Evolutionary conservation across 192 early-diverging fungal species (phyloP), one percentile per base, ranked within the genome.

Genomic region (Phlyctochytrium bullatum): DNA sequence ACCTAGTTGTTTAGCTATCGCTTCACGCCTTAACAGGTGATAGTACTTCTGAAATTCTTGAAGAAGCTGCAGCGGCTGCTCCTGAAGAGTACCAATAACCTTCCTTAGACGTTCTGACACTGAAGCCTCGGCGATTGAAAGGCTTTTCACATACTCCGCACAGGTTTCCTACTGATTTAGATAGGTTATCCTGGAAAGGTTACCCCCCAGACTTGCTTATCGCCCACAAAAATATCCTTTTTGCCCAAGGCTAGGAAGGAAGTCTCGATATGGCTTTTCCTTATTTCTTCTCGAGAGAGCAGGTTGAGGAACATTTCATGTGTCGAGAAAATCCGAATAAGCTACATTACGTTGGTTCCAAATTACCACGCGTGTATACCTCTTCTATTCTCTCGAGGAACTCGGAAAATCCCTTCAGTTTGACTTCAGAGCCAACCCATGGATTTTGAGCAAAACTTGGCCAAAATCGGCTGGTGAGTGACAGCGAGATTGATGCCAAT

Each of bases 1-100:
- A 81, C 77, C 73, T 28, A 85, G 63, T 54, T 73, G 31, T 50
- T 52, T 71, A 1, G 75, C 64, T 40, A 85, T 68, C 2, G 68
- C 33, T 3, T 69, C 69, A 1, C 68, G 33, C 24, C 76, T 60
- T 33, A 85, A 36, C 30, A 85, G 33, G 32, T 78, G 72, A 6
- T 59, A 35, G 60, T 82, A 82, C 32, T 70, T 59, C 54, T 82
- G 76, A 72, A 80, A 82, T 52, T 85, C 83, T 34, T 76, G 71
- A 14, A 82, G 65, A 29, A 85, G 68, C 66, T 81, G 83, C 35
- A 60, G 58, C 0, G 83, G 77, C 28, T 80, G 77, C 1, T 51
- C 36, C 34, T 78, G 76, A 14, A 80, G 62, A 0, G 61, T 54
- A 16, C 52, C 50, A 32, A 85, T 77, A 23, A 80, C 24, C n/a